A percentile compares a stretch with the other conserved stretches of the same genome.
These are phyloP conservation scores for Phylloporus arenicola DNA, from an alignment of 768 basidiomycete species.

Conservation along the genomic window DNA sequence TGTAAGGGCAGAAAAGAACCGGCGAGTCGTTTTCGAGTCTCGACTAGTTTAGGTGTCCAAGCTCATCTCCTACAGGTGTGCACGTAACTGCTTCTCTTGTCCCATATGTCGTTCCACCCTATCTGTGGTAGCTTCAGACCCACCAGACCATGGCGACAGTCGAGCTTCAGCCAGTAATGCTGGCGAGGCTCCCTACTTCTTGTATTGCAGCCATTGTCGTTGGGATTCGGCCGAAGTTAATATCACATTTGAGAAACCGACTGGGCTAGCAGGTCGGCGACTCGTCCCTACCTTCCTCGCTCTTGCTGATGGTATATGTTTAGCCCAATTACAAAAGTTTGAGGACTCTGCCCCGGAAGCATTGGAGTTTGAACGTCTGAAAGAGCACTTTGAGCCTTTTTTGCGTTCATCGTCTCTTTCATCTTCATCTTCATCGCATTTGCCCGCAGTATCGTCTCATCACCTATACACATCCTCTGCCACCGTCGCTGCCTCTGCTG, in stretches of 20 bases:
- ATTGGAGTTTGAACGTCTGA: constrained; percentile 88
- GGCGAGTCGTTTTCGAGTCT: constrained; percentile 41
- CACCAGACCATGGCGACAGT: constrained; percentile 53
- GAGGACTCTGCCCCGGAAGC: constrained; percentile 83
- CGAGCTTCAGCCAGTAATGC: constrained; percentile 50
- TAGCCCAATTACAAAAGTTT: constrained; percentile 86
- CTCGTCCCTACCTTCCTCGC: not conserved
- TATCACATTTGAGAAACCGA: constrained; percentile 94
- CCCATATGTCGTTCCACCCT: constrained; percentile 89
- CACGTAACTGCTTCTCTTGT: constrained; percentile 96
- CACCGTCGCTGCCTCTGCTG: constrained; percentile 84
- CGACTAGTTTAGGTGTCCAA: not conserved
- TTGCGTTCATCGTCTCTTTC: constrained; percentile 77
- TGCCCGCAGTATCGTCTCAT: constrained; percentile 52
- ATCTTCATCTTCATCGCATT: constrained; percentile 61
- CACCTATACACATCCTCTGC: constrained; percentile 74
- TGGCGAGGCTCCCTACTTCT: constrained; percentile 85
- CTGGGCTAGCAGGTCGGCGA: constrained; percentile 80
- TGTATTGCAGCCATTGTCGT: constrained; percentile 88
- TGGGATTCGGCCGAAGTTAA: constrained; percentile 94
- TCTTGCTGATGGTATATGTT: constrained; percentile 2
- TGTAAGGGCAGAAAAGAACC: constrained; percentile 96
- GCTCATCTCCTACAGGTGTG: constrained; percentile 59
- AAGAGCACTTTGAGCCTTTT: constrained; percentile 96
- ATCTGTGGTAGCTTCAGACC: constrained; percentile 87